phyloP scores from a whole-genome alignment of 2,329 filamentous ascomycete genomes.

The Colletotrichum camelliae region DNA sequence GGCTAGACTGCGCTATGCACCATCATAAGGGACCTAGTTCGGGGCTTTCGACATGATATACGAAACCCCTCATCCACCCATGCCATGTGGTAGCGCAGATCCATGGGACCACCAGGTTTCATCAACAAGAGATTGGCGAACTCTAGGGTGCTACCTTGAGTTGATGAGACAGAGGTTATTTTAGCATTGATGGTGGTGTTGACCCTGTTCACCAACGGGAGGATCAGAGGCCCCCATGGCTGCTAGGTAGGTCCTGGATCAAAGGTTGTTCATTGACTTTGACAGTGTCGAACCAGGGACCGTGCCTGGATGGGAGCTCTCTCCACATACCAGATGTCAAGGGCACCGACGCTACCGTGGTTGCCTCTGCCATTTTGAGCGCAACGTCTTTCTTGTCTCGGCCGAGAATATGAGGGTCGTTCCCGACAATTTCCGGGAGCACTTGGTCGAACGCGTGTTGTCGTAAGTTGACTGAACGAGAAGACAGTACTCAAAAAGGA shows the following conservation, averaged over 20 bases:
- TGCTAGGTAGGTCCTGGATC: background rate
- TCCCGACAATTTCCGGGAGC: background rate
- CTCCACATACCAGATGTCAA: background rate
- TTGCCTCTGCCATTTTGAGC: background rate
- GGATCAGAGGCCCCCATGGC: background rate
- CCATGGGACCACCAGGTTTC: background rate
- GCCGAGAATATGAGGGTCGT: background rate
- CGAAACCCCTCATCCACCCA: background rate
- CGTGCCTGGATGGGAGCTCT: background rate
- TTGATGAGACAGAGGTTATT: constrained; percentile 18
- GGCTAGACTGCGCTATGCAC: background rate
- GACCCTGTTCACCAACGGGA: background rate
- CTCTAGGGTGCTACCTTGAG: background rate
- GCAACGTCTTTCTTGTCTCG: background rate
- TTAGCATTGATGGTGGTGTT: constrained; percentile 12
- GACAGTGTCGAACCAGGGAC: background rate
- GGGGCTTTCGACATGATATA: background rate
- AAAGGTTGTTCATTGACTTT: background rate
- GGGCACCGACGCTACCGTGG: background rate
- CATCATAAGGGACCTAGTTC: accelerated
- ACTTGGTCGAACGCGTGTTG: accelerated
- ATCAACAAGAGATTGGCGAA: background rate
- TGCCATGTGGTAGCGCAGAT: background rate
- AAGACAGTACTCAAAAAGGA: background rate
- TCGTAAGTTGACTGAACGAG: background rate